Percentiles rank a stretch among this genome's conserved stretches.
phyloP scores from a whole-genome alignment of 352 stramenopile species.

The Globisporangium emineosum region DNA sequence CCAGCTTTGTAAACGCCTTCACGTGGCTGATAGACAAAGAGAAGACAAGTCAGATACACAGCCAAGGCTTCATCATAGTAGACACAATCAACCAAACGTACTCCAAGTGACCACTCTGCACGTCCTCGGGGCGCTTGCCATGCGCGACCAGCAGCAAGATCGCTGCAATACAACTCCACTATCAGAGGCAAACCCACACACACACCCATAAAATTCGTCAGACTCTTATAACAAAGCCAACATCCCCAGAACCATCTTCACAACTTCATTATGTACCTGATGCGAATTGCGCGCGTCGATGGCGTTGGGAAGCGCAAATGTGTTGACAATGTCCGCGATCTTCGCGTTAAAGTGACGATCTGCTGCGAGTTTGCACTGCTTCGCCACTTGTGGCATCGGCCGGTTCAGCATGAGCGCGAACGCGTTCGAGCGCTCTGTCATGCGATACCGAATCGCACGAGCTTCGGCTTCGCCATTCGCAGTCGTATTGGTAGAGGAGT shows the following conservation, averaged over 20 bases:
- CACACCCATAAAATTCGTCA: background rate
- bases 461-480: conserved; percentile 35
- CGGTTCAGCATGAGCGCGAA: conserved; percentile 61
- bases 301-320: conserved; percentile 53
- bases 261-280: conserved; percentile 30
- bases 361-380: conserved; percentile 43
- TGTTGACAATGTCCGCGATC: conserved; percentile 54
- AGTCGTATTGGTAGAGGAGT: background rate
- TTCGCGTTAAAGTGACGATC: conserved; percentile 55
- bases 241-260: background rate
- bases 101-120: conserved; percentile 39
- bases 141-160: conserved; percentile 69
- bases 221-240: background rate
- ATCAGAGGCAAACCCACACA: too few species aligned
- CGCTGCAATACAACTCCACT: conserved; percentile 71
- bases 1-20: conserved; percentile 54
- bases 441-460: conserved; percentile 46
- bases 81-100: conserved; percentile 17
- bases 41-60: conserved; percentile 7
- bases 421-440: conserved; percentile 61
- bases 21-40: conserved; percentile 22
- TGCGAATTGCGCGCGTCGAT: conserved; percentile 66
- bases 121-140: conserved; percentile 34
- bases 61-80: background rate
- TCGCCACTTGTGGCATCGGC: conserved; percentile 44